Percentiles rank a stretch among this genome's conserved stretches.
Conservation (phyloP, 805 yeast genomes). For the Yamadazyma philogaea region DNA sequence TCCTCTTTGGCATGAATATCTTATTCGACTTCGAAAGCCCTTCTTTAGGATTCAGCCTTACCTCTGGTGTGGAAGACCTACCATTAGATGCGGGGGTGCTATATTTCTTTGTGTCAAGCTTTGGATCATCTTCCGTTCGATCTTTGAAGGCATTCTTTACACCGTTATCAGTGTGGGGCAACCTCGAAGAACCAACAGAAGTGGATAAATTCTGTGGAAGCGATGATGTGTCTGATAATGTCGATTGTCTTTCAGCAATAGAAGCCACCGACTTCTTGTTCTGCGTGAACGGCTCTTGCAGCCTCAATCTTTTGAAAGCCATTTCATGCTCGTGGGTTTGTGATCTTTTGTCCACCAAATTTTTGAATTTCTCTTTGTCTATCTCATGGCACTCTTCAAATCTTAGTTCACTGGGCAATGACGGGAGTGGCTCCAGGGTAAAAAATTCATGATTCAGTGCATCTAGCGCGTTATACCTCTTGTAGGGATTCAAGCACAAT, state of each 20-base stretch:
- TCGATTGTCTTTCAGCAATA: background rate
- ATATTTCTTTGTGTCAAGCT: background rate
- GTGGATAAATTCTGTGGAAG: background rate
- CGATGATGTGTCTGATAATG: background rate
- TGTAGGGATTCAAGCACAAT: conserved; percentile 65
- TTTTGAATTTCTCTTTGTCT: conserved; percentile 61
- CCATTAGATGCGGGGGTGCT: background rate
- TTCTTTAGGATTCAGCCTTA: background rate
- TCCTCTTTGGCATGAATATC: conserved; percentile 12
- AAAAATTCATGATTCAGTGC: conserved; percentile 75
- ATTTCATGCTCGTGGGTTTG: background rate
- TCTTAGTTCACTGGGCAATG: conserved; percentile 47
- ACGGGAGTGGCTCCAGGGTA: conserved; percentile 61
- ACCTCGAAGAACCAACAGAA: background rate
- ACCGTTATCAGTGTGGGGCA: background rate
- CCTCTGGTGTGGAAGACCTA: background rate
- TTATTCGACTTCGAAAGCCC: background rate
- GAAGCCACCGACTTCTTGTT: background rate
- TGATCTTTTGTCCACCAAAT: conserved; percentile 26
- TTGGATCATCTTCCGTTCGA: background rate
- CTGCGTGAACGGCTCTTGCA: background rate
- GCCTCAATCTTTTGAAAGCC: background rate
- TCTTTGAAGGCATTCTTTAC: background rate
- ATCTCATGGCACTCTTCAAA: conserved; percentile 89
- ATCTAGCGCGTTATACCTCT: conserved; percentile 73